Evolutionary conservation across 1,139 yeast species (phyloP).

Genomic region (Nakaseomyces delphensis): DNA sequence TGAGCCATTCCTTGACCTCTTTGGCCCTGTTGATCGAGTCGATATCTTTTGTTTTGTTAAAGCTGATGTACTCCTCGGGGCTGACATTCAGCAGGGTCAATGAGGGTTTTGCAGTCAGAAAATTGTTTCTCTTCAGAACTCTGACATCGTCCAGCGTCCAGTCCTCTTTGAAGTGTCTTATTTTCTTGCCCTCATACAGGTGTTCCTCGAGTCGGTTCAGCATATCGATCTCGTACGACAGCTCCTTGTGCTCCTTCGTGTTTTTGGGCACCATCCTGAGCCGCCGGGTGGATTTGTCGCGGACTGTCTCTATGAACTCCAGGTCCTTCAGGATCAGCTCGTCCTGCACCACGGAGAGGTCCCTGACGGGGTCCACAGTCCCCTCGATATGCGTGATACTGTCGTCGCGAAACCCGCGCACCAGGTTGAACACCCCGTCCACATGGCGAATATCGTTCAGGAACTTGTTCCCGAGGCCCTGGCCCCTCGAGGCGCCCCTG

Average conservation of each 20-base stretch:
- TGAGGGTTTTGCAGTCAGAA: conserved; percentile 65
- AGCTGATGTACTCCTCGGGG: conserved; percentile 41
- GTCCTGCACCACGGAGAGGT: conserved; percentile 58
- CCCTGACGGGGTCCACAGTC: conserved; percentile 55
- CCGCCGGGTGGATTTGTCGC: conserved; percentile 40
- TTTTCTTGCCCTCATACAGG: conserved; percentile 52
- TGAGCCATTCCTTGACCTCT: conserved; percentile 45
- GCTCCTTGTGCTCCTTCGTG: conserved; percentile 30
- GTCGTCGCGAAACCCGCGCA: conserved; percentile 58
- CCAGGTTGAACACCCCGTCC: conserved; percentile 66
- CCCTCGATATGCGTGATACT: conserved; percentile 66
- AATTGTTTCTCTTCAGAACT: conserved; percentile 48
- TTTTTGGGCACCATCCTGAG: conserved; percentile 36
- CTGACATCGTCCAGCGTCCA: conserved; percentile 54
- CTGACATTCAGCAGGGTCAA: conserved; percentile 53
- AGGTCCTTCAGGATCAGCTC: conserved; percentile 65
- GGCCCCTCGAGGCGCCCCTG: conserved; percentile 66
- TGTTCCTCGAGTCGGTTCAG: conserved; percentile 42
- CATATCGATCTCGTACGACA: conserved; percentile 40
- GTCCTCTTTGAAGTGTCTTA: conserved; percentile 35
- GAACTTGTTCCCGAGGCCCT: conserved; percentile 69
- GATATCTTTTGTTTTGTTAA: conserved; percentile 17
- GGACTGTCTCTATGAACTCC: conserved; percentile 51
- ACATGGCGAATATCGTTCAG: conserved; percentile 62
- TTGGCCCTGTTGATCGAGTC: conserved; percentile 39